Conservation (phyloP, 1,284 basidiomycete species). For the Laetiporus sulphureus region DNA sequence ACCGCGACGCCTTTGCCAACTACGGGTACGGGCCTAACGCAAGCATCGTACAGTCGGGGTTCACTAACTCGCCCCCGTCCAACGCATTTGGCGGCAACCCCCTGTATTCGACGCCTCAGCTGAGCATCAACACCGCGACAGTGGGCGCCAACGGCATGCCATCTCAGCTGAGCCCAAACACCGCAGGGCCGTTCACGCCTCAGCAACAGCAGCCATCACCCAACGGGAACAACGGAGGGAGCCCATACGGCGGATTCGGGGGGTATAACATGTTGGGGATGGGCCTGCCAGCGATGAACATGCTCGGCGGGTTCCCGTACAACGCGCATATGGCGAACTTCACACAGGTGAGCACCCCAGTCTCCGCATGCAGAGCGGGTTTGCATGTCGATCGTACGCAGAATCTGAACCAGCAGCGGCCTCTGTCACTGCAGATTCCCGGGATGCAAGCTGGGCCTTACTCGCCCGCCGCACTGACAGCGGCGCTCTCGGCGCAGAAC, state of each 20-base stretch:
- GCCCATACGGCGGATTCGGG: slow-evolving; percentile 46
- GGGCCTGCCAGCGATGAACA: slow-evolving; percentile 63
- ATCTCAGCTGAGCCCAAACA: slow-evolving; percentile 64
- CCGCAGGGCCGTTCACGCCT: slow-evolving; percentile 33
- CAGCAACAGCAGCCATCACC: slow-evolving; percentile 35
- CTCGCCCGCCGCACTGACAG: slow-evolving; percentile 64
- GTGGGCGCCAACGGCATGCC: slow-evolving; percentile 44
- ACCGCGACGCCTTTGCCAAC: slow-evolving; percentile 71
- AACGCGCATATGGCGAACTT: slow-evolving; percentile 62
- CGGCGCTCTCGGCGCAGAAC: slow-evolving; percentile 56
- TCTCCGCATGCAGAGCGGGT: not conserved
- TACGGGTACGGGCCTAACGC: slow-evolving; percentile 78
- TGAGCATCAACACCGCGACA: slow-evolving; percentile 60
- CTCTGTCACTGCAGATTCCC: slow-evolving; percentile 61
- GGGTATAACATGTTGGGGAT: slow-evolving; percentile 73
- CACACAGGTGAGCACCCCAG: slow-evolving; percentile 41
- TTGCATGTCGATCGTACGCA: slow-evolving; percentile 6
- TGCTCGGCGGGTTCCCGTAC: slow-evolving; percentile 65
- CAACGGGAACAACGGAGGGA: slow-evolving; percentile 28
- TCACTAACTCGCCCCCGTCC: slow-evolving; percentile 41
- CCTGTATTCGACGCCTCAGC: slow-evolving; percentile 65
- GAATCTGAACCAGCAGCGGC: slow-evolving; percentile 41
- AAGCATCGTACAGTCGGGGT: slow-evolving; percentile 44
- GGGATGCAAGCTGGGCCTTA: slow-evolving; percentile 47
- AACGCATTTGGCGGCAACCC: slow-evolving; percentile 40